Evolutionary conservation across 106 monocot species (phyloP), one percentile per base, ranked within the genome.

Genomic region (Phalaenopsis equestris): DNA sequence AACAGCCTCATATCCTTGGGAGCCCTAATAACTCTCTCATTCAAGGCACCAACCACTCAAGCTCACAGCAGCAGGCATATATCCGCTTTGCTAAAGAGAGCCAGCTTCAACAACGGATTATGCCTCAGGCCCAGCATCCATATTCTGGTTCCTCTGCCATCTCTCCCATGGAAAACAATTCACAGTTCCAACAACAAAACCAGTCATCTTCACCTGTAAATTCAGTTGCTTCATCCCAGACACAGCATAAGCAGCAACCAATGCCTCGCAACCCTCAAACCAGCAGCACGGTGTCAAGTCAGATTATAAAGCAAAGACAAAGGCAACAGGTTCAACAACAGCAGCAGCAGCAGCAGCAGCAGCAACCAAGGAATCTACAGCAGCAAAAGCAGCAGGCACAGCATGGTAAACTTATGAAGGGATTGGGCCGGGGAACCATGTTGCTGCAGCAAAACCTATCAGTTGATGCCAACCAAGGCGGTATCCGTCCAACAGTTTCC

Each of bases 241-340:
- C 79, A 17, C 91, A 87, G 56, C 86, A 89, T 52, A 90, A 87
- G 77, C 90, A 87, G 82, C 86, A 89, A 64, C 80, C 78, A 19
- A 78, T 86, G 67, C 21, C 87, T 68, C 86, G 81, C 21, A 86
- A 85, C 70, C 57, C 79, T n/a, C 87, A 78, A 67, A 12, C 84
- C 70, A 67, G 64, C 75, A 30, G 75, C 38, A 82, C 70, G 37
- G 52, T 87, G 6, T 75, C 86, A 7, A 87, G 80, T 83, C 90
- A 86, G 79, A 55, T 82, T 41, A 80, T 80, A 58, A 98, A 98
- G 80, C 94, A 89, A 74, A 88, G 91, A 84, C 94, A 89, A 64
- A 78, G 80, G 18, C 93, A 80, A 73, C 90, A 89, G 68, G 80
- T 67, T 61, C 92, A 90, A 52, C 92, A 87, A 19, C 87, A 88